Evolutionary conservation across 306 rosid genomes (phyloP).

Genomic region (Senna tora): DNA sequence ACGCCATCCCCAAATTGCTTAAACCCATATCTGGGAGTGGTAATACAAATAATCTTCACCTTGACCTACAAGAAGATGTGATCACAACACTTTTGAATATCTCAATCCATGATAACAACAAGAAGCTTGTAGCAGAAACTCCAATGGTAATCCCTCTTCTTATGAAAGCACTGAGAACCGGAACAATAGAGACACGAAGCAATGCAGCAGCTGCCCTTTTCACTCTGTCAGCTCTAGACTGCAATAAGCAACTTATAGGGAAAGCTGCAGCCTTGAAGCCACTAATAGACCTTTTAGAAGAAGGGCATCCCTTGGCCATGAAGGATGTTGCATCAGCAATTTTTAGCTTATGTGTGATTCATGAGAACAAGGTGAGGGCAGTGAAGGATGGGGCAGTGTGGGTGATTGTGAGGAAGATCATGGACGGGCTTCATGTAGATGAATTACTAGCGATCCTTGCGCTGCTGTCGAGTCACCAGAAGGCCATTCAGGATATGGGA

Average conservation of each 20-base stretch:
- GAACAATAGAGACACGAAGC: conserved; percentile 48
- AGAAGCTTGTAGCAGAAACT: conserved; percentile 47
- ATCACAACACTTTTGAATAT: conserved; percentile 54
- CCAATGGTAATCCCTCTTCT: conserved; percentile 44
- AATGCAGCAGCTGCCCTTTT: conserved; percentile 67
- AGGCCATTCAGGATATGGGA: conserved; percentile 50
- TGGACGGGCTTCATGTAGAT: conserved; percentile 37
- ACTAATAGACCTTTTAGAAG: conserved; percentile 50
- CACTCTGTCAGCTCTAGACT: conserved; percentile 46
- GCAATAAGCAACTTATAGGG: conserved; percentile 51
- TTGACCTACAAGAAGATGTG: conserved; percentile 59
- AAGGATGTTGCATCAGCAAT: conserved; percentile 63
- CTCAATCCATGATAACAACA: conserved; percentile 51
- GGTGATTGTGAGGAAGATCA: conserved; percentile 50
- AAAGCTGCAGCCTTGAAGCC: conserved; percentile 48
- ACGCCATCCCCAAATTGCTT: conserved; percentile 40
- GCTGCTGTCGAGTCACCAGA: conserved; percentile 46
- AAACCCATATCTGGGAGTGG: conserved; percentile 37
- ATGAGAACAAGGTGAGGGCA: conserved; percentile 49
- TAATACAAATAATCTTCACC: conserved; percentile 25
- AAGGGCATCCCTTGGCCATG: conserved; percentile 43
- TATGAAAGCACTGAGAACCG: conserved; percentile 47
- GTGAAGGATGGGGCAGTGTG: conserved; percentile 50
- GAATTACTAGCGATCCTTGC: conserved; percentile 51
- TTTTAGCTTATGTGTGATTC: conserved; percentile 43